Evolutionary conservation across 768 basidiomycete genomes (phyloP).

Genomic region (Mycena capillaripes): DNA sequence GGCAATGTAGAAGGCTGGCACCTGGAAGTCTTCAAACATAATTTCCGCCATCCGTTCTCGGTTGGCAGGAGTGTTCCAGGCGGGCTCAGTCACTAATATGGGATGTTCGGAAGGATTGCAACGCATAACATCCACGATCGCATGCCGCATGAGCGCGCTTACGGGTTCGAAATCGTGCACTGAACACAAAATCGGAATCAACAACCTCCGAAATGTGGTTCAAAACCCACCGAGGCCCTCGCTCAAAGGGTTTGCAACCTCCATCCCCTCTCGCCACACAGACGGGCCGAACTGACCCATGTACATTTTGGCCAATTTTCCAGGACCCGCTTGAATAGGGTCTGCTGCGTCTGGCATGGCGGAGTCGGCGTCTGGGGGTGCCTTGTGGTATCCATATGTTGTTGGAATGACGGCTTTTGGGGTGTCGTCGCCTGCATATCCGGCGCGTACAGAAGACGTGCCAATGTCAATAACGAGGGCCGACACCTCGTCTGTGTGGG

Average conservation of each 20-base stretch:
- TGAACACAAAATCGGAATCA: slow-evolving; percentile 42
- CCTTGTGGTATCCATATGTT: slow-evolving; percentile 82
- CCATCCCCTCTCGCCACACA: slow-evolving; percentile 92
- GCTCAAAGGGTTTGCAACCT: slow-evolving; percentile 84
- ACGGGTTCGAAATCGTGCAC: slow-evolving; percentile 86
- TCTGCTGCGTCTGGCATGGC: slow-evolving; percentile 66
- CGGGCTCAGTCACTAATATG: slow-evolving; percentile 92
- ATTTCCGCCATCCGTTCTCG: slow-evolving; percentile 96
- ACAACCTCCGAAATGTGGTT: slow-evolving; percentile 5
- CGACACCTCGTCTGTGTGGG: slow-evolving; percentile 88
- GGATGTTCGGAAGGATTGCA: slow-evolving; percentile 90
- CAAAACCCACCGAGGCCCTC: slow-evolving; percentile 84
- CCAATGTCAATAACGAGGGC: slow-evolving; percentile 97
- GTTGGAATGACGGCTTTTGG: slow-evolving; percentile 95
- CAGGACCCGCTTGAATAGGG: slow-evolving; percentile 46
- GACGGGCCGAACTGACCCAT: slow-evolving; percentile 92
- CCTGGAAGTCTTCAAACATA: slow-evolving; percentile 96
- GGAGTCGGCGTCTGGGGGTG: slow-evolving; percentile 62
- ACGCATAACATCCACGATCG: slow-evolving; percentile 81
- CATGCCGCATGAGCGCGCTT: slow-evolving; percentile 79
- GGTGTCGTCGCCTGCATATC: slow-evolving; percentile 97
- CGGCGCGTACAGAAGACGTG: slow-evolving; percentile 89
- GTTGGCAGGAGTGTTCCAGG: slow-evolving; percentile 96
- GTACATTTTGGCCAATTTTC: slow-evolving; percentile 72
- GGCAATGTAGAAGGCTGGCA: slow-evolving; percentile 96